Conservation (phyloP, 805 yeast genomes). For the Grigorovia transvaalensis region DNA sequence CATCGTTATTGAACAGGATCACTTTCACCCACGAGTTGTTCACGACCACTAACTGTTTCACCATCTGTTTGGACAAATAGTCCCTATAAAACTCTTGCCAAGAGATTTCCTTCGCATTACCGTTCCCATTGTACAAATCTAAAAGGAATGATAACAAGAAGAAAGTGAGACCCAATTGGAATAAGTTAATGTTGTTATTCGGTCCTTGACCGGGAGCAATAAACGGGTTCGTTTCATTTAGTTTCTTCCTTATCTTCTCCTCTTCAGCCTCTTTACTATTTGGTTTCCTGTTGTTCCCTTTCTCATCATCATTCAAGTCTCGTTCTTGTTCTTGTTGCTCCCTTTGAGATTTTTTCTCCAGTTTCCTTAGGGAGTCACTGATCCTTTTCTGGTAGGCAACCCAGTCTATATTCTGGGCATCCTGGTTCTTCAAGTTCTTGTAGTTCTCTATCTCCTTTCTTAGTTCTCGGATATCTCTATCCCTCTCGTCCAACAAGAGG, state of each 20-base stretch:
- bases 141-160: constrained; percentile 26
- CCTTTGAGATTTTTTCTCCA: constrained; percentile 12
- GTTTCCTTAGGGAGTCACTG: constrained; percentile 16
- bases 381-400: constrained; percentile 14
- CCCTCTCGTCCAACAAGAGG: constrained; percentile 11
- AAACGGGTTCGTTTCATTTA: constrained; percentile 1
- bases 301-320: neutral
- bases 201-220: constrained; percentile 9
- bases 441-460: constrained; percentile 18
- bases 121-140: constrained; percentile 23
- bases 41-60: constrained; percentile 60
- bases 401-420: constrained; percentile 8
- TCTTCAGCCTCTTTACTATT: neutral
- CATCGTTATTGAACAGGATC: constrained; percentile 41
- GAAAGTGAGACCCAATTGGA: constrained; percentile 28
- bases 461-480: constrained; percentile 17
- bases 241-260: constrained; percentile 4
- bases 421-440: constrained; percentile 12
- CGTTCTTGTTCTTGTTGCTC: neutral
- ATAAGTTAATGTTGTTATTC: constrained; percentile 26
- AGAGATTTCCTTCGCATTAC: constrained; percentile 49
- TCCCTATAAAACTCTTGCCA: constrained; percentile 85
- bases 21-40: constrained; percentile 71
- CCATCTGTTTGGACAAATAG: constrained; percentile 68
- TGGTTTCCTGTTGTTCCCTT: neutral